Evolutionary conservation across 495 filamentous ascomycete species (phyloP), one percentile per base, ranked within the genome.

Genomic region (Polyplosphaeria fusca): DNA sequence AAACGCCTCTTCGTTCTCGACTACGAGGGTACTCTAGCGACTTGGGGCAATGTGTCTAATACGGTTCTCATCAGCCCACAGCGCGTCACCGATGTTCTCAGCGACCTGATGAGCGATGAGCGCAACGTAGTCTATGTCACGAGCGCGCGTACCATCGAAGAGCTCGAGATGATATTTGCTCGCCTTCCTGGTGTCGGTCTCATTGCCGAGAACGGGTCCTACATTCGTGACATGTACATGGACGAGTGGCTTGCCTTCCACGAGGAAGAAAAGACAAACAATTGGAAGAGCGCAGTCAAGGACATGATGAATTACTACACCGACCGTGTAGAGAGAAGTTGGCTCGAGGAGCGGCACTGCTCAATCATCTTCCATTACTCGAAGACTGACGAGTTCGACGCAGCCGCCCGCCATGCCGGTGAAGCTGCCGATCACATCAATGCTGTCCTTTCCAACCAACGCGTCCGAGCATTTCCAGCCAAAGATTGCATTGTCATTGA

Each of bases 341-440:
- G 83, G 76, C 82, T 96, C 47, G 89, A 96, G 67, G 84, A 89
- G 58, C 84, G 87, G 2, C 86, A 87, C 63, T 95, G 89, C 76
- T 91, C 86, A 1, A 76, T 92, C 12, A 81, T 91, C 50, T 93
- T 95, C 77, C 87, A 93, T 69, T 91, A 93, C 68, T 86, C 86
- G 60, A 81, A 82, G 35, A 86, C 86, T 1, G 88, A 91, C 46
- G 89, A 96, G 65, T 78, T 77, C 47, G 77, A 80, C 26, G 76
- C 80, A 26, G 91, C 91, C 0, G 73, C 76, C 37, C 81, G 90
- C 4, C 86, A 90, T 65, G 91, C 89, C 2, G 85, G 82, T 14
- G 91, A 96, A 66, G 89, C 87, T 67, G 89, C 88, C 2, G 89
- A 86, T 45, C 89, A 96, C 64, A 92, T 96, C 75, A 96, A 95